Conservation (phyloP, 345 rosid species). For the Ceriops zippeliana region DNA sequence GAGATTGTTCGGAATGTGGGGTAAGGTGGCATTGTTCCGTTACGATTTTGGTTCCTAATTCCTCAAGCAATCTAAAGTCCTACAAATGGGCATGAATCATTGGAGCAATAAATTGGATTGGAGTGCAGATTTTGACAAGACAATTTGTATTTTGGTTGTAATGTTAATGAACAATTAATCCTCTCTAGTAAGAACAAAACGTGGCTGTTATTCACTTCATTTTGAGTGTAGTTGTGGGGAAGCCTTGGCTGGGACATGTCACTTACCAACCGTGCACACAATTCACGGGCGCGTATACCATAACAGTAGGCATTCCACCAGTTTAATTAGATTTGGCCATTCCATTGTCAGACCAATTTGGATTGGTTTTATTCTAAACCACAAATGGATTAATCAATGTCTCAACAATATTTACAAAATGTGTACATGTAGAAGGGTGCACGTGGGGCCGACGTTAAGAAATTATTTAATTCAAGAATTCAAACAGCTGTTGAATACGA, state of each 20-base stretch:
- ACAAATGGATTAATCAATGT: slow-evolving; percentile 25
- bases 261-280: slow-evolving; percentile 22
- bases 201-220: background rate
- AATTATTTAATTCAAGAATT: background rate
- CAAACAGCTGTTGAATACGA: background rate
- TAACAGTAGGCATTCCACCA: background rate
- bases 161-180: background rate
- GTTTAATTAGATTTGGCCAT: slow-evolving; percentile 6
- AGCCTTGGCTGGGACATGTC: background rate
- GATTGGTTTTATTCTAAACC: slow-evolving; percentile 18
- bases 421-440: slow-evolving; percentile 29
- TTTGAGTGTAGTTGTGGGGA: background rate
- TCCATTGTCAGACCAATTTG: slow-evolving; percentile 12
- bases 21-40: too few relatives aligned
- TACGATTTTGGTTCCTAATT: too few relatives aligned
- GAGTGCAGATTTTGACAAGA: too few relatives aligned
- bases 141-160: too few relatives aligned
- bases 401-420: slow-evolving; percentile 17
- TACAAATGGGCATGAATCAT: too few relatives aligned
- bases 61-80: too few relatives aligned
- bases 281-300: background rate
- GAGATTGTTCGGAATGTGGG: too few relatives aligned
- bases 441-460: slow-evolving; percentile 20
- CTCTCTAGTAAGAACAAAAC: background rate
- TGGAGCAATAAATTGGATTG: too few relatives aligned